These are phyloP conservation scores for Esteya vermicola DNA, from an alignment of 2,329 filamentous ascomycete genomes.

Conservation along the genomic window DNA sequence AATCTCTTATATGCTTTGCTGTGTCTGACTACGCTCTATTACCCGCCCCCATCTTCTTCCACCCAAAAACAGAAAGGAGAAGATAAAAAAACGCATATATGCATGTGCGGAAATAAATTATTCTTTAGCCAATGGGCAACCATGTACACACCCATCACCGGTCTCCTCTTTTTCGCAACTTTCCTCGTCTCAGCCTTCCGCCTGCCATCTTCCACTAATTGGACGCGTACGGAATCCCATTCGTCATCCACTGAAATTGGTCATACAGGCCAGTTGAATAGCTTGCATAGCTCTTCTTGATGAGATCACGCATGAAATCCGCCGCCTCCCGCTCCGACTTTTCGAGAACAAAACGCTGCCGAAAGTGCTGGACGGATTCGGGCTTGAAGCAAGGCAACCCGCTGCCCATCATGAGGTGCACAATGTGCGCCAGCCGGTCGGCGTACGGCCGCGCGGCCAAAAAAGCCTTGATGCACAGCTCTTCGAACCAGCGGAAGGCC, in stretches of 20 bases:
- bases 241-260: slow-evolving; percentile 59
- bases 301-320: slow-evolving; percentile 80
- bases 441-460: slow-evolving; percentile 74
- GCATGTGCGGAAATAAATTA: too few relatives aligned
- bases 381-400: slow-evolving; percentile 97
- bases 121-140: too few relatives aligned
- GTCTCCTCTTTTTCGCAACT: neutral
- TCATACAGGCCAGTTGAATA: slow-evolving; percentile 93
- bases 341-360: slow-evolving; percentile 82
- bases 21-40: too few relatives aligned
- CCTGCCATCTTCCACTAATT: slow-evolving; percentile 6
- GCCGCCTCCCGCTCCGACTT: slow-evolving; percentile 86
- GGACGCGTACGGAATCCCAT: slow-evolving; percentile 12
- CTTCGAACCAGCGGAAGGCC: slow-evolving; percentile 90
- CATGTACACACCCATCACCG: too few relatives aligned
- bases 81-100: too few relatives aligned
- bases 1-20: too few relatives aligned
- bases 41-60: too few relatives aligned
- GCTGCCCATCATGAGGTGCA: slow-evolving; percentile 89
- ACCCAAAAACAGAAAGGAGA: too few relatives aligned
- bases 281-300: slow-evolving; percentile 81
- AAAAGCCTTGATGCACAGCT: slow-evolving; percentile 91
- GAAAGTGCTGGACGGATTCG: slow-evolving; percentile 84
- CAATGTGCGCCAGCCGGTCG: slow-evolving; percentile 79
- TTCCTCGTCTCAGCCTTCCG: neutral